phyloP scores from a whole-genome alignment of 768 basidiomycete species.

The Kockovaella imperatae region DNA sequence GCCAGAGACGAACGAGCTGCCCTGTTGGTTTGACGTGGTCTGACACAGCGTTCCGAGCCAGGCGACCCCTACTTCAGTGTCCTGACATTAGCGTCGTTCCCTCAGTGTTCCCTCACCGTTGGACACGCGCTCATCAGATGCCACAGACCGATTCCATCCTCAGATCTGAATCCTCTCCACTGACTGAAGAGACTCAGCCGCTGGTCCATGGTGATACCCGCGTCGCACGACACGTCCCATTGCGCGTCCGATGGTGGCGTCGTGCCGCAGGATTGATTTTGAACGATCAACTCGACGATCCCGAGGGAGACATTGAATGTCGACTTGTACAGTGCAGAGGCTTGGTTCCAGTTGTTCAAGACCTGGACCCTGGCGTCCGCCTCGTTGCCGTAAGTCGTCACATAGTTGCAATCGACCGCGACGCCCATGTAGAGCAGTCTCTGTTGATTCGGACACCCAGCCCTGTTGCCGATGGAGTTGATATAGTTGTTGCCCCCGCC shows the following conservation, averaged over 20 bases:
- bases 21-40: constrained; percentile 45
- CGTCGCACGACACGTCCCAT: constrained; percentile 68
- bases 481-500: constrained; percentile 53
- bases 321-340: constrained; percentile 47
- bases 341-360: constrained; percentile 64
- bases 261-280: constrained; percentile 59
- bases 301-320: constrained; percentile 82
- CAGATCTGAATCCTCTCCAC: constrained; percentile 67
- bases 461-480: constrained; percentile 58
- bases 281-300: constrained; percentile 69
- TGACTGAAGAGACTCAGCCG: constrained; percentile 70
- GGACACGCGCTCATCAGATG: constrained; percentile 64
- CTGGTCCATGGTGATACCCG: constrained; percentile 54
- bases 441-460: constrained; percentile 65
- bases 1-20: constrained; percentile 58
- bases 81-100: constrained; percentile 1
- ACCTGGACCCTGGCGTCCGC: constrained; percentile 66
- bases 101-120: constrained; percentile 12
- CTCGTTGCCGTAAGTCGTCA: constrained; percentile 56
- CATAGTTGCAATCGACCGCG: constrained; percentile 78
- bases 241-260: constrained; percentile 51
- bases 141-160: constrained; percentile 75
- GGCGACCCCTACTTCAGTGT: constrained; percentile 58
- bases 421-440: constrained; percentile 75
- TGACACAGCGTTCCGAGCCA: constrained; percentile 74